phyloP scores from a whole-genome alignment of 441 rosid genomes.

The Syzygium malaccense region DNA sequence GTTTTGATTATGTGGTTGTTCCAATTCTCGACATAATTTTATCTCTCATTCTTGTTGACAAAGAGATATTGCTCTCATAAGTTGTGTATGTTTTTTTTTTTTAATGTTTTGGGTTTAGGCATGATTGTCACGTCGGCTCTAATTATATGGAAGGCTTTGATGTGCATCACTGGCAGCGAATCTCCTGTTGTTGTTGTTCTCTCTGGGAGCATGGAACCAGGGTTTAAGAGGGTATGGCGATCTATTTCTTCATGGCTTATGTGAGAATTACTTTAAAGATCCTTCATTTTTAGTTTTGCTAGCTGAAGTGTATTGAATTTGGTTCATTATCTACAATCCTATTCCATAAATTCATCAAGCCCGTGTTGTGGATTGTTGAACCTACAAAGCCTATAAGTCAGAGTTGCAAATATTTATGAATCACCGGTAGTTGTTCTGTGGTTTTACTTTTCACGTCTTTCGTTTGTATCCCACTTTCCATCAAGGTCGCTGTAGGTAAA shows the following conservation, averaged over 20 bases:
- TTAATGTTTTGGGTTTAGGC: slow-evolving; percentile 18
- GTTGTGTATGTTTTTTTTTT: not conserved
- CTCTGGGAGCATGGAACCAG: slow-evolving; percentile 93
- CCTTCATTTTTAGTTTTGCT: not conserved
- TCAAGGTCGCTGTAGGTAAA: not conserved
- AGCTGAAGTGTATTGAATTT: not conserved
- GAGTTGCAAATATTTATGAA: not conserved
- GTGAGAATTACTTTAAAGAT: not conserved
- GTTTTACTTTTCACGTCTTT: not conserved
- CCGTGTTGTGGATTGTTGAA: not conserved
- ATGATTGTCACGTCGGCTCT: slow-evolving; percentile 67
- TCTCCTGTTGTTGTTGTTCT: slow-evolving; percentile 90
- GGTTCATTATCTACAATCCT: not conserved
- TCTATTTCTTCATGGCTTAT: not conserved
- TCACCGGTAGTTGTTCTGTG: not conserved
- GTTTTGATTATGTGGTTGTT: not conserved
- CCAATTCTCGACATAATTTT: not conserved
- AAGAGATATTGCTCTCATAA: not conserved
- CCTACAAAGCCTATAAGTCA: not conserved
- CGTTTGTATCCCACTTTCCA: not conserved
- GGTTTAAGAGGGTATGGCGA: slow-evolving; percentile 51
- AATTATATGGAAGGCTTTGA: slow-evolving; percentile 77
- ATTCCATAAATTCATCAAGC: not conserved
- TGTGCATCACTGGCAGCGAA: slow-evolving; percentile 72
- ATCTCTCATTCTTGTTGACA: not conserved